A percentile compares a stretch with the other conserved stretches of the same genome.
Conservation (phyloP, 108 stramenopile genomes). For the Pelagomonas calceolata region DNA sequence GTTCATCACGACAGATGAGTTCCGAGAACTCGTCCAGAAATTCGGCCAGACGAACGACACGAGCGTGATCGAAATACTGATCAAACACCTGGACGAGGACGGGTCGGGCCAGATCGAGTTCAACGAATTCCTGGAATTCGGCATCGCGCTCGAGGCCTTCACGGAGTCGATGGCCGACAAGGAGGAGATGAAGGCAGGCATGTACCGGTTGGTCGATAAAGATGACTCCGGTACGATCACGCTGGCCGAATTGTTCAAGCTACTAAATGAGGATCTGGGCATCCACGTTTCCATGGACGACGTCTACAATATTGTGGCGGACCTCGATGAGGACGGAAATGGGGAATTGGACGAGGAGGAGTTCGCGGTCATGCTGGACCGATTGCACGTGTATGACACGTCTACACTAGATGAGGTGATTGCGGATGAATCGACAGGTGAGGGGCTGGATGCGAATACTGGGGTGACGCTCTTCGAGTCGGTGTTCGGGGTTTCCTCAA, state of each 20-base stretch:
- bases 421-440: too few species aligned
- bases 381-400: background rate
- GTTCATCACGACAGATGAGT: too few species aligned
- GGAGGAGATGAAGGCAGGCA: background rate
- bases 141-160: background rate
- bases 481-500: too few species aligned
- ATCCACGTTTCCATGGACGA: background rate
- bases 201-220: background rate
- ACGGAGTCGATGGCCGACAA: background rate
- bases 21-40: too few species aligned
- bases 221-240: background rate
- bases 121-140: background rate
- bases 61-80: background rate
- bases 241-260: background rate
- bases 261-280: background rate
- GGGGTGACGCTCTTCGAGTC: too few species aligned
- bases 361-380: background rate
- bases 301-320: background rate
- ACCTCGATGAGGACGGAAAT: background rate
- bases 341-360: background rate
- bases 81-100: background rate
- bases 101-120: background rate
- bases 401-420: too few species aligned
- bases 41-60: too few species aligned
- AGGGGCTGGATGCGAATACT: too few species aligned